Base-by-base conservation (phyloP, 352 stramenopile genomes). In the Phytophthora nicotianae region DNA sequence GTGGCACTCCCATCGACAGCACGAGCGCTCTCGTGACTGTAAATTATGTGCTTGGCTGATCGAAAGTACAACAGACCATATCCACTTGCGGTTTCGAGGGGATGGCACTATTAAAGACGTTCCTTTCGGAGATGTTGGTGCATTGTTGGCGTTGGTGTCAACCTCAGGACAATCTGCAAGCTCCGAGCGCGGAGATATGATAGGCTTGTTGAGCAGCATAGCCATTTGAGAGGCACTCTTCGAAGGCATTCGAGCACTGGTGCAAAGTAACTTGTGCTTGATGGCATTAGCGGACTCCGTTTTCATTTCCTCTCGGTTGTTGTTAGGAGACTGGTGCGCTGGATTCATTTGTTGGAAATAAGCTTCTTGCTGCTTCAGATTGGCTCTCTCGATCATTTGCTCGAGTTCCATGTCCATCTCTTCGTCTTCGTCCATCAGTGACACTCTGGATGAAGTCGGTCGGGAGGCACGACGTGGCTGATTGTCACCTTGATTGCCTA, bases 371-470 rank as follows among this genome's bases (percentile, higher is more conserved):
- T 81, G 67, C 29, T 79, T 70, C 2, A 50, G 7, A 14, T 72
- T 77, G 5, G 42, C 74, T 33, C 48, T 57, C 10, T 91, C 80
- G 37, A 91, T 91, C 79, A 90, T 90, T 19, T 79, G 51, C 37
- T 91, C 83, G 3, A 91, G 66, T 45, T 91, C 80, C 33, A 79
- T 63, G 32, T 91, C 80, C 83, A 90, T 91, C 19, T 86, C 80
- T 55, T 82, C 79, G 14, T 83, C 65, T n/a, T 83, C 70, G 9
- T 65, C 63, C 21, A 70, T 57, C 5, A 89, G 38, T 0, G 79
- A 89, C 3, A 49, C 58, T 23, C 50, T 55, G 0, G 79, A 89
- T 17, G 62, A 65, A 10, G 58, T 71, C 42, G 70, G 50, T 23
- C 40, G 46, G 4, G 33, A 55, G 9, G 8, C 5, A 16, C 48